Conservation (phyloP, 305 asterid species). For the Fraxinus baroniana region DNA sequence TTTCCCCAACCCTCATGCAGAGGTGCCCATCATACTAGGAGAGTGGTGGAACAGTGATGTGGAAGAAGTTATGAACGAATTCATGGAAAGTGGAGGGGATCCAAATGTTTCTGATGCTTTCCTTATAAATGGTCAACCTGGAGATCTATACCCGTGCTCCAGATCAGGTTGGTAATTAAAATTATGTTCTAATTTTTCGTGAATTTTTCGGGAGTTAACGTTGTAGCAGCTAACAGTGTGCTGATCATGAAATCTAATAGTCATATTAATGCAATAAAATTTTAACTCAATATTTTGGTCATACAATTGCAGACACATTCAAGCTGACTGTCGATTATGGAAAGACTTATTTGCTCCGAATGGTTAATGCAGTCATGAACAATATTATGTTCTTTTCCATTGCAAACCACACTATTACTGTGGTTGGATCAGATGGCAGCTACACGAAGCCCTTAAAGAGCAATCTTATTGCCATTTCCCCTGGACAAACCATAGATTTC, state of each 20-base stretch:
- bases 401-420: slow-evolving; percentile 21
- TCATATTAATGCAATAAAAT: too few species aligned
- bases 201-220: too few species aligned
- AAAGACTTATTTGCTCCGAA: slow-evolving; percentile 25
- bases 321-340: slow-evolving; percentile 24
- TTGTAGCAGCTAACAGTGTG: too few species aligned
- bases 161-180: too few species aligned
- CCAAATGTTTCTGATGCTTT: slow-evolving; percentile 60
- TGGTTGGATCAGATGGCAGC: slow-evolving; percentile 21
- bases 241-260: too few species aligned
- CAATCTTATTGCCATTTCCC: slow-evolving; percentile 13
- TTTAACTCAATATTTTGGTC: too few species aligned
- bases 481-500: slow-evolving; percentile 29
- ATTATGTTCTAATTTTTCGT: too few species aligned
- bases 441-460: slow-evolving; percentile 20
- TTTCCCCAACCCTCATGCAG: slow-evolving; percentile 45
- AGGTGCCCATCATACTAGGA: slow-evolving; percentile 64
- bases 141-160: slow-evolving; percentile 56
- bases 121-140: slow-evolving; percentile 69
- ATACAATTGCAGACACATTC: slow-evolving; percentile 28
- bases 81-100: slow-evolving; percentile 41
- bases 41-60: slow-evolving; percentile 75
- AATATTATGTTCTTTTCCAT: slow-evolving; percentile 22
- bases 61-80: slow-evolving; percentile 38
- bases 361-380: slow-evolving; percentile 31